phyloP scores from a whole-genome alignment of 164 flowering plant species.

The Nymphaea colorata region DNA sequence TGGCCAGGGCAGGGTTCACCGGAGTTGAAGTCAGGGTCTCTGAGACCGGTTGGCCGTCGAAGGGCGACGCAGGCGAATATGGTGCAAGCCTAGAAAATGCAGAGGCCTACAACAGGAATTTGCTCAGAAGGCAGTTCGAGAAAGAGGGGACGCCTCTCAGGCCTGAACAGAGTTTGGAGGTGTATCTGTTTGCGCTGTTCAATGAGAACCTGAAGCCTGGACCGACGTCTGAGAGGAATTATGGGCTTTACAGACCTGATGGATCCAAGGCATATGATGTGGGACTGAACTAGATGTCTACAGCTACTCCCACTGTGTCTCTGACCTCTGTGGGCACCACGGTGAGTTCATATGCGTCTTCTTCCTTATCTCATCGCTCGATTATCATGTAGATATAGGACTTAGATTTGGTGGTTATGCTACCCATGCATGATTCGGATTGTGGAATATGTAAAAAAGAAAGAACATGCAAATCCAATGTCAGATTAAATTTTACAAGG shows the following conservation, averaged over 20 bases:
- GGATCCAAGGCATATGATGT: constrained; percentile 84
- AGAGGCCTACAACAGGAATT: constrained; percentile 49
- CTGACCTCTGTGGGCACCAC: constrained; percentile 46
- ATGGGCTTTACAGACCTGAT: constrained; percentile 79
- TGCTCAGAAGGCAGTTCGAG: constrained; percentile 52
- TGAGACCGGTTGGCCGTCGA: constrained; percentile 98
- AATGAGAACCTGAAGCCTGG: constrained; percentile 91
- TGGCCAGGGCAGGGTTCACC: constrained; percentile 45
- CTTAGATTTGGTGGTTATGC: too few species aligned
- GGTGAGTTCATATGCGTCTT: constrained; percentile 21
- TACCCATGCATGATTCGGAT: too few species aligned
- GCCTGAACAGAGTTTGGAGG: constrained; percentile 55
- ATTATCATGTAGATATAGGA: too few species aligned
- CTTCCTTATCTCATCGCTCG: background rate
- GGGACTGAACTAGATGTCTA: constrained; percentile 36
- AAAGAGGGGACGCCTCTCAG: constrained; percentile 85
- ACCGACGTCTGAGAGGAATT: constrained; percentile 84
- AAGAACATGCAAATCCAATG: too few species aligned
- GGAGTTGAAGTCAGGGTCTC: constrained; percentile 68
- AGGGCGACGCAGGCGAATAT: constrained; percentile 58
- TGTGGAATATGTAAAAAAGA: too few species aligned
- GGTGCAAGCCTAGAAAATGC: constrained; percentile 81
- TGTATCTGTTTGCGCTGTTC: constrained; percentile 84
- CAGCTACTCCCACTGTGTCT: constrained; percentile 27
- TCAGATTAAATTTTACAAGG: too few species aligned